Conservation (phyloP, 768 basidiomycete genomes). For the Cubamyces lactineus region DNA sequence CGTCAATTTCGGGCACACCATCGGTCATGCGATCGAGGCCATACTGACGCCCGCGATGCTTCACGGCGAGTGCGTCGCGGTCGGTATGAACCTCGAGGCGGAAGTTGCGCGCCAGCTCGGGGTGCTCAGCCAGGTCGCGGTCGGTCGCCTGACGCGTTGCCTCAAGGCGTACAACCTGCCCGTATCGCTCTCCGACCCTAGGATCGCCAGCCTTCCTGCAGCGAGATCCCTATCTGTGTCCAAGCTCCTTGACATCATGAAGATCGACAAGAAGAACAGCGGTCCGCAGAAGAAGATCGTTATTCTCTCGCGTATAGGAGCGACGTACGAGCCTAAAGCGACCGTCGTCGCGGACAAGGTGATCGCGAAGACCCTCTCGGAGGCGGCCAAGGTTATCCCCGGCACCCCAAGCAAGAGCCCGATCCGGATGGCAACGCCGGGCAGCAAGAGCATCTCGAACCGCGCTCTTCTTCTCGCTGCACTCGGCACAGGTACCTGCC, state of each 20-base stretch:
- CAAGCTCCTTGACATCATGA: constrained; percentile 90
- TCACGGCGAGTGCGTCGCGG: constrained; percentile 94
- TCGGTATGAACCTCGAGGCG: constrained; percentile 97
- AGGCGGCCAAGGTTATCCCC: constrained; percentile 76
- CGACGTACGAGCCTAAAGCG: constrained; percentile 90
- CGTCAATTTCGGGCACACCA: constrained; percentile 98
- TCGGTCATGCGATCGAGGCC: constrained; percentile 98
- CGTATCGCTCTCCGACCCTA: constrained; percentile 75
- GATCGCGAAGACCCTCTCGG: constrained; percentile 81
- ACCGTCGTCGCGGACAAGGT: constrained; percentile 80
- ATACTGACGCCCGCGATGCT: constrained; percentile 91
- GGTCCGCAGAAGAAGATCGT: constrained; percentile 94
- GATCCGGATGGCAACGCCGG: constrained; percentile 87
- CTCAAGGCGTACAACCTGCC: constrained; percentile 93
- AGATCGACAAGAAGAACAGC: constrained; percentile 89
- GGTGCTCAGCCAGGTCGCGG: constrained; percentile 86
- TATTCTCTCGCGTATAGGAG: constrained; percentile 86
- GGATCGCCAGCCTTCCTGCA: constrained; percentile 71
- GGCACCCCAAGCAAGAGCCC: constrained; percentile 56
- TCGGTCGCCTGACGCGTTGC: constrained; percentile 86
- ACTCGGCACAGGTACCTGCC: constrained; percentile 84
- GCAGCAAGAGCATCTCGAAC: constrained; percentile 96
- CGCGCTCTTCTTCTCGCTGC: constrained; percentile 93
- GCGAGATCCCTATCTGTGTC: constrained; percentile 77
- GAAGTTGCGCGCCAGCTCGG: constrained; percentile 91